Percentiles rank a stretch among this genome's conserved stretches.
Evolutionary conservation across 441 rosid species (phyloP).

Genomic region (Mallotus repandus): DNA sequence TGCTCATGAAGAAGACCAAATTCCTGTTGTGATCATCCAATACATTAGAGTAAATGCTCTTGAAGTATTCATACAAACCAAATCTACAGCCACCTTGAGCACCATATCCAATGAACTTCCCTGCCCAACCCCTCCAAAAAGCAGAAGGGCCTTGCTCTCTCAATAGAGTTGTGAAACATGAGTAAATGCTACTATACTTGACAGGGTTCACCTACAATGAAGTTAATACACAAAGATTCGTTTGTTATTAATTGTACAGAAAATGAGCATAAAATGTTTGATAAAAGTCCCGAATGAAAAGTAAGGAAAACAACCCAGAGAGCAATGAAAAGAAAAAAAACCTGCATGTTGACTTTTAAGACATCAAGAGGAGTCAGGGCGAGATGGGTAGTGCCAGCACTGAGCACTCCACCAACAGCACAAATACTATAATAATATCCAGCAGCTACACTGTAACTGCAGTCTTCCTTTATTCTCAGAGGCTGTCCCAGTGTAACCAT

Average conservation of each 20-base stretch:
- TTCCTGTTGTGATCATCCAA: constrained; percentile 49
- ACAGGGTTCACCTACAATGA: constrained; percentile 54
- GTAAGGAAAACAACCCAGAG: neutral
- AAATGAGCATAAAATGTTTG: neutral
- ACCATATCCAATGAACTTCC: constrained; percentile 74
- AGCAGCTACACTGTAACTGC: constrained; percentile 13
- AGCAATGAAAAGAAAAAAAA: constrained; percentile 3
- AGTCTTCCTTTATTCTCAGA: constrained; percentile 16
- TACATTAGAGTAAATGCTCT: constrained; percentile 55
- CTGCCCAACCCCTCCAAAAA: constrained; percentile 82
- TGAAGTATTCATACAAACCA: constrained; percentile 72
- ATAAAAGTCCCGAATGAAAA: constrained; percentile 4
- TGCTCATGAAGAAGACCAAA: constrained; percentile 62
- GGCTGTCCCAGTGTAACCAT: constrained; percentile 1
- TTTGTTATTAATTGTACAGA: neutral
- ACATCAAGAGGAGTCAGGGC: constrained; percentile 79
- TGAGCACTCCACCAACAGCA: constrained; percentile 68
- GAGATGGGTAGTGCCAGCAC: constrained; percentile 71
- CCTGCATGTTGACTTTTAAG: constrained; percentile 84
- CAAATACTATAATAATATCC: constrained; percentile 56
- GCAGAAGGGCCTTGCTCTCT: constrained; percentile 67
- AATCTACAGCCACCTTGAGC: constrained; percentile 80
- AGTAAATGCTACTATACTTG: constrained; percentile 55
- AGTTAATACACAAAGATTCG: too few relatives aligned
- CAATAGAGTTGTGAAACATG: constrained; percentile 52